Conservation (phyloP, 352 stramenopile genomes). For the Phytophthora syringae region DNA sequence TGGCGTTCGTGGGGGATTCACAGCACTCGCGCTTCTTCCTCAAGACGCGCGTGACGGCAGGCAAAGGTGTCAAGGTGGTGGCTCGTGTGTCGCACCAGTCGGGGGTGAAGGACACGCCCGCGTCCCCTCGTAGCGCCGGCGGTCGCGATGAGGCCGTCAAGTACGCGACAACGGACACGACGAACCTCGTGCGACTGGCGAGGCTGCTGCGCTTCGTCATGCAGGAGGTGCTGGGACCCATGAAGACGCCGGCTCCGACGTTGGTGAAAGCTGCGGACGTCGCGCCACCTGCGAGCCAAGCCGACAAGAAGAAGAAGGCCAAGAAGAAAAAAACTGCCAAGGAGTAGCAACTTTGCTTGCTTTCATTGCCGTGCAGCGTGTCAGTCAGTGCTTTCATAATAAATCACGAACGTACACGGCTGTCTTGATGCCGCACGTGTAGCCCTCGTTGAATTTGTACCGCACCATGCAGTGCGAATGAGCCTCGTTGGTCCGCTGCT, state of each 20-base stretch:
- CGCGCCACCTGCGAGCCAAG: not conserved
- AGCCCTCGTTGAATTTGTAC: conserved; percentile 93
- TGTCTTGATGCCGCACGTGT: conserved; percentile 91
- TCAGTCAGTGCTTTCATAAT: conserved; percentile 49
- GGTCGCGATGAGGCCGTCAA: conserved; percentile 33
- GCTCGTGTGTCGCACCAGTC: conserved; percentile 52
- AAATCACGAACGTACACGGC: conserved; percentile 89
- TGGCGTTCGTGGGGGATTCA: conserved; percentile 60
- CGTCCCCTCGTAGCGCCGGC: conserved; percentile 11
- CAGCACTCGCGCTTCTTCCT: conserved; percentile 66
- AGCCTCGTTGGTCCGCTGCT: conserved; percentile 25
- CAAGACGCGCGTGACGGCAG: conserved; percentile 52
- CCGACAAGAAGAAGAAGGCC: conserved; percentile 46
- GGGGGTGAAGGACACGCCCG: conserved; percentile 15
- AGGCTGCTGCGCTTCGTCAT: conserved; percentile 70
- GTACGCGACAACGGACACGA: conserved; percentile 34
- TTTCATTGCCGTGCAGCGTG: conserved; percentile 15
- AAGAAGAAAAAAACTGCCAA: conserved; percentile 43
- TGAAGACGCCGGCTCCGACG: conserved; percentile 33
- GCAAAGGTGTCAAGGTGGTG: conserved; percentile 44
- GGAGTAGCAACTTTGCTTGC: conserved; percentile 11
- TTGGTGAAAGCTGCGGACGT: conserved; percentile 4
- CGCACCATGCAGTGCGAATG: conserved; percentile 58
- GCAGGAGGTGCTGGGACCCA: conserved; percentile 71
- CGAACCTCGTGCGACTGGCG: conserved; percentile 49